Percentiles rank a stretch among this genome's conserved stretches.
Conservation (phyloP, 805 yeast genomes). For the Metschnikowia henanensis region DNA sequence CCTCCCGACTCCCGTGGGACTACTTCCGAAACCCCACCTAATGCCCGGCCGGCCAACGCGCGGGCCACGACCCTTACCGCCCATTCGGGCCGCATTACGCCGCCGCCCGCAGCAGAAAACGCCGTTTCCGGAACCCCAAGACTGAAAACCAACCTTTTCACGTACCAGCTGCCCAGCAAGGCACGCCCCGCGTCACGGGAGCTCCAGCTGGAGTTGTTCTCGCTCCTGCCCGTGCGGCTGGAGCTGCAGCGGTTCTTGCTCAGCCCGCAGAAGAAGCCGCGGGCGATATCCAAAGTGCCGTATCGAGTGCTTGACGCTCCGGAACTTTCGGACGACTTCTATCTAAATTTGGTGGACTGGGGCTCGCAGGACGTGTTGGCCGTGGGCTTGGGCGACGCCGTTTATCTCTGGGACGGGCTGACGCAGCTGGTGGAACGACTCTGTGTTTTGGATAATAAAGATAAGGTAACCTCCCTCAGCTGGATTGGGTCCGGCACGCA, state of each 20-base stretch:
- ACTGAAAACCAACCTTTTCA: slow-evolving; percentile 58
- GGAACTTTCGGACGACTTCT: slow-evolving; percentile 90
- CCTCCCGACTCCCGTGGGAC: slow-evolving; percentile 1
- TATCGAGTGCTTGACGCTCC: slow-evolving; percentile 96
- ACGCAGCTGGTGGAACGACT: slow-evolving; percentile 81
- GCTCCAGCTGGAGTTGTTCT: slow-evolving; percentile 71
- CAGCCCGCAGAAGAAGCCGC: slow-evolving; percentile 77
- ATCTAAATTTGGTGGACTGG: slow-evolving; percentile 93
- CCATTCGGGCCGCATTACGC: slow-evolving; percentile 21
- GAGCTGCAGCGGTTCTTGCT: slow-evolving; percentile 79
- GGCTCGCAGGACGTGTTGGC: slow-evolving; percentile 85
- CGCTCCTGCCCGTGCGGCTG: slow-evolving; percentile 83
- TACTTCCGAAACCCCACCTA: slow-evolving; percentile 7
- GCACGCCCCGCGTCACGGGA: slow-evolving; percentile 62
- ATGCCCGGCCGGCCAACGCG: slow-evolving; percentile 9
- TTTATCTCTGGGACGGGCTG: slow-evolving; percentile 87
- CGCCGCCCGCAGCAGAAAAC: slow-evolving; percentile 19
- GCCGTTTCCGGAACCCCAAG: slow-evolving; percentile 36
- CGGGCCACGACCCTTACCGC: slow-evolving; percentile 7
- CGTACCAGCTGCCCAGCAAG: slow-evolving; percentile 72
- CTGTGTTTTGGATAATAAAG: slow-evolving; percentile 69
- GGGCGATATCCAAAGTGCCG: slow-evolving; percentile 84
- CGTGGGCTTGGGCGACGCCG: slow-evolving; percentile 86
- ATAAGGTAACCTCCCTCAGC: slow-evolving; percentile 75
- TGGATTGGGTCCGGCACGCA: slow-evolving; percentile 98